A percentile compares a stretch with the other conserved stretches of the same genome.
Evolutionary conservation across 2,329 filamentous ascomycete genomes (phyloP).

Genomic region (Pseudogymnoascus sp.): DNA sequence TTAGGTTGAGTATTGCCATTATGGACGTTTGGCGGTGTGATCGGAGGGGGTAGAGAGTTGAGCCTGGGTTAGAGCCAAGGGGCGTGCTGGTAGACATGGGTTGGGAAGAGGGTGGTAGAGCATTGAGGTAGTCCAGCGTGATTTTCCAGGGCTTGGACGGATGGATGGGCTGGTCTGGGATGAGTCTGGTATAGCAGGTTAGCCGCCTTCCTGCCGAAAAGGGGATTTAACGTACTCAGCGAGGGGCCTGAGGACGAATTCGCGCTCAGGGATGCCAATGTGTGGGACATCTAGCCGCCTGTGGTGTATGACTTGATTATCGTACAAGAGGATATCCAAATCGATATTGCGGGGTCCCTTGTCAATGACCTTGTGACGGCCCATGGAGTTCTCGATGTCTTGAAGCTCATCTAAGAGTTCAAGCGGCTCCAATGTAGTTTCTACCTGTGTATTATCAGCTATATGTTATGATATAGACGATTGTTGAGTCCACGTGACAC

Average conservation of each 20-base stretch:
- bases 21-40: conserved; percentile 55
- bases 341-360: conserved; percentile 95
- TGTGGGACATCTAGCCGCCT: conserved; percentile 80
- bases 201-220: not conserved
- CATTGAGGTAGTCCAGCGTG: conserved; percentile 52
- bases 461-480: conserved; percentile 5
- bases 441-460: conserved; percentile 48
- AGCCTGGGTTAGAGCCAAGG: conserved; percentile 32
- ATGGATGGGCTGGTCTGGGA: conserved; percentile 46
- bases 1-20: conserved; percentile 94
- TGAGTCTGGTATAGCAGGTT: conserved; percentile 36
- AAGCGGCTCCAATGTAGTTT: conserved; percentile 67
- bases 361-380: conserved; percentile 75
- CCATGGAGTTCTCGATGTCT: conserved; percentile 70
- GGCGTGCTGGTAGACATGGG: conserved; percentile 53
- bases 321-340: conserved; percentile 83
- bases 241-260: conserved; percentile 86
- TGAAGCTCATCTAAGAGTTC: conserved; percentile 74
- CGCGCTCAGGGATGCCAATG: conserved; percentile 73
- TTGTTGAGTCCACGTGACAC: not conserved
- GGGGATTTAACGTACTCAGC: conserved; percentile 51
- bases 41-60: conserved; percentile 50
- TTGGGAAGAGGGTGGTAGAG: conserved; percentile 40
- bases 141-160: conserved; percentile 50
- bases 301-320: conserved; percentile 54